Evolutionary conservation across 2,329 filamentous ascomycete species (phyloP).

Genomic region (Curvularia sp.): DNA sequence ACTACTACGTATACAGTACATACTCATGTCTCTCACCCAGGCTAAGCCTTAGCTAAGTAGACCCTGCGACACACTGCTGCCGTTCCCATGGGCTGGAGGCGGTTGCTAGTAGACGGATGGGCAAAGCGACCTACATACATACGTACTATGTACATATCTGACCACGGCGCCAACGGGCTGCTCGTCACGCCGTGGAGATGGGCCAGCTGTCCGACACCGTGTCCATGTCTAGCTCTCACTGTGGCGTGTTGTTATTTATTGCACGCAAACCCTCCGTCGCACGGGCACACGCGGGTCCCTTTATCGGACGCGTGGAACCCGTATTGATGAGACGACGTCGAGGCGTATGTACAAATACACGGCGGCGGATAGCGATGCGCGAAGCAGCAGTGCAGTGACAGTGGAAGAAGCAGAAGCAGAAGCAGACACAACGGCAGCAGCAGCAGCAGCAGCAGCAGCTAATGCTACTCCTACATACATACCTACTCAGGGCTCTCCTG

Average conservation of each 20-base stretch:
- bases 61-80: too few relatives aligned
- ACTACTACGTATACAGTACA: too few relatives aligned
- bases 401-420: neutral
- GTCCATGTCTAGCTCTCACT: neutral
- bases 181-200: neutral
- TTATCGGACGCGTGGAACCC: constrained; percentile 42
- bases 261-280: constrained; percentile 25
- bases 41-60: too few relatives aligned
- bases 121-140: too few relatives aligned
- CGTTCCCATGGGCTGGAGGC: too few relatives aligned
- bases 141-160: too few relatives aligned
- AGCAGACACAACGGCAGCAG: neutral
- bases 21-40: too few relatives aligned
- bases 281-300: constrained; percentile 43
- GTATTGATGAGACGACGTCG: constrained; percentile 32
- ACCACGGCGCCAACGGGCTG: neutral
- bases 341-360: neutral
- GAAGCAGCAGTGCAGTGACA: too few relatives aligned
- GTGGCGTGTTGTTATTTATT: neutral
- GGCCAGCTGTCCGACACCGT: too few relatives aligned
- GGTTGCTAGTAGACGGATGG: too few relatives aligned
- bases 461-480: neutral
- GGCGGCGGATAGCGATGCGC: too few relatives aligned
- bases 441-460: neutral
- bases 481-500: constrained; percentile 15